Conservation (phyloP, 2,329 filamentous ascomycete species). For the Cytospora chrysosperma region DNA sequence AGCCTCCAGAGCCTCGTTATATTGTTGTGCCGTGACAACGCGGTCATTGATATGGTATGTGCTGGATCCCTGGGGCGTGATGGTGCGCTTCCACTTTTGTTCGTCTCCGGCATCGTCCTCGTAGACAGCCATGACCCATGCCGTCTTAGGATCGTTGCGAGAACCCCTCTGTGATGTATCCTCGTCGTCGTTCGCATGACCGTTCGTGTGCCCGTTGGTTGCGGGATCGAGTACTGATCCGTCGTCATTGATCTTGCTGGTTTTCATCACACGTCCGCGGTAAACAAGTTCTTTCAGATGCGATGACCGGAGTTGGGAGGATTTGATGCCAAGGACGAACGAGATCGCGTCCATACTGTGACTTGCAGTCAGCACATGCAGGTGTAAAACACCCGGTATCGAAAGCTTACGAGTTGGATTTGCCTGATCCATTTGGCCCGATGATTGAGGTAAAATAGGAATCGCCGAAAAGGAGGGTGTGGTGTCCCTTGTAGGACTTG, state of each 20-base stretch:
- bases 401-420: slow-evolving; percentile 84
- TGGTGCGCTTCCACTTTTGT: slow-evolving; percentile 92
- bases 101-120: slow-evolving; percentile 95
- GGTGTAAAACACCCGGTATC: neutral
- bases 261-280: slow-evolving; percentile 88
- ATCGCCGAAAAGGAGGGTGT: slow-evolving; percentile 91
- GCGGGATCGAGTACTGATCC: slow-evolving; percentile 65
- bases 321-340: slow-evolving; percentile 97
- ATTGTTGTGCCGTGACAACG: slow-evolving; percentile 82
- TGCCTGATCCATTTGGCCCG: slow-evolving; percentile 98
- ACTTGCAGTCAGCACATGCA: slow-evolving; percentile 28
- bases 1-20: slow-evolving; percentile 86
- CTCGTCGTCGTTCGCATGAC: slow-evolving; percentile 59
- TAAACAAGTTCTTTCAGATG: slow-evolving; percentile 95
- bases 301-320: slow-evolving; percentile 91
- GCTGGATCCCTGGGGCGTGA: slow-evolving; percentile 83
- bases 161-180: slow-evolving; percentile 61
- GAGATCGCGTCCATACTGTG: slow-evolving; percentile 96
- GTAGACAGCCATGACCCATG: slow-evolving; percentile 99
- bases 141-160: slow-evolving; percentile 84
- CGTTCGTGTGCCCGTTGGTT: slow-evolving; percentile 61
- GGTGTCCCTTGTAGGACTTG: slow-evolving; percentile 98
- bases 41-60: slow-evolving; percentile 97
- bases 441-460: slow-evolving; percentile 99
- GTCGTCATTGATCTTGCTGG: slow-evolving; percentile 88